A percentile compares a stretch with the other conserved stretches of the same genome.
Evolutionary conservation across 345 rosid species (phyloP).

Genomic region (Crucihimalaya himalaica): DNA sequence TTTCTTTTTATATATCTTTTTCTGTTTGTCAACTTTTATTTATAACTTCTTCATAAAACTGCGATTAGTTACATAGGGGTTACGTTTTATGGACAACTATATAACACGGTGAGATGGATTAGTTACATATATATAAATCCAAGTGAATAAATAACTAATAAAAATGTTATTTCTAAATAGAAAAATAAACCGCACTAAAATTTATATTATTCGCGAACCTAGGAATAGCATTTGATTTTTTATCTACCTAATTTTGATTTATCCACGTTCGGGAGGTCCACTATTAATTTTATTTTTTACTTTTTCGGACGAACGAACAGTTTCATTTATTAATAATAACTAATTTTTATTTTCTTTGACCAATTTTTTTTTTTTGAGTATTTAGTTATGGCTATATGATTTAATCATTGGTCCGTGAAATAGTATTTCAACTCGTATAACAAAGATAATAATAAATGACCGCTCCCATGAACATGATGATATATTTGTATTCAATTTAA

Average conservation of each 20-base stretch:
- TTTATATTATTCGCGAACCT: too few species aligned
- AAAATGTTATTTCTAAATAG: too few species aligned
- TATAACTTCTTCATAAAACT: background rate
- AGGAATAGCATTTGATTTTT: too few species aligned
- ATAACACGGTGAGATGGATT: too few species aligned
- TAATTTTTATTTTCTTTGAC: background rate
- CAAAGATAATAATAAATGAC: background rate
- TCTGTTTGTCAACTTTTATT: background rate
- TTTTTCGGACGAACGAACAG: slow-evolving; percentile 1
- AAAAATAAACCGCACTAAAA: too few species aligned
- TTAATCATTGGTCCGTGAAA: slow-evolving; percentile 12
- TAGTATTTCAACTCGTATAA: slow-evolving; percentile 10
- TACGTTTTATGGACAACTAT: too few species aligned
- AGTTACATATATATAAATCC: too few species aligned
- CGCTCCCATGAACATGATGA: background rate
- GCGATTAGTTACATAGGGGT: too few species aligned
- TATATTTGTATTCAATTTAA: background rate
- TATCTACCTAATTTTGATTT: too few species aligned
- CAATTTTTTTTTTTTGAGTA: background rate
- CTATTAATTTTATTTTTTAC: slow-evolving; percentile 2
- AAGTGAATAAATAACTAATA: too few species aligned
- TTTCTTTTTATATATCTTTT: background rate
- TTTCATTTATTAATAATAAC: slow-evolving; percentile 2
- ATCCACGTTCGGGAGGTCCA: slow-evolving; percentile 5
- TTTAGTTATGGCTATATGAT: background rate